Percentiles rank a stretch among this genome's conserved stretches.
Conservation (phyloP, 2,329 filamentous ascomycete species). For the Chaetomium strumarium region DNA sequence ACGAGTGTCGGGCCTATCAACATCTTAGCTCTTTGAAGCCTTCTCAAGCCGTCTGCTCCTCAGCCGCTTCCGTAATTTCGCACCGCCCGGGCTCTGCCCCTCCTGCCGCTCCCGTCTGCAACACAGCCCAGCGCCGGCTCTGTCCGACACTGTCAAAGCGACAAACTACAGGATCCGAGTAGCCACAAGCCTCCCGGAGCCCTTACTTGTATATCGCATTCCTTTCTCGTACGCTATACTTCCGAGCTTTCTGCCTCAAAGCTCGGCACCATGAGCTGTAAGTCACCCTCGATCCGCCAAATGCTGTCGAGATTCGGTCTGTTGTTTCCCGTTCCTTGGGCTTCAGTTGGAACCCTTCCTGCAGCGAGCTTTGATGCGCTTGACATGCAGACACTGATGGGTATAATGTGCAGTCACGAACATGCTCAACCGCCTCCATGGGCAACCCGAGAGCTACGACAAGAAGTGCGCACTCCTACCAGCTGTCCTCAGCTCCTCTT, state of each 20-base stretch:
- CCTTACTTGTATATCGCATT: slow-evolving; percentile 12
- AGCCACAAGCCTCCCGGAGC: background rate
- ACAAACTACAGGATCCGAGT: slow-evolving; percentile 6
- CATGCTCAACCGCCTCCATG: slow-evolving; percentile 93
- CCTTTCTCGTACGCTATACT: background rate
- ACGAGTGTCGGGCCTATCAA: slow-evolving; percentile 4
- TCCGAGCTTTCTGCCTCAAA: slow-evolving; percentile 12
- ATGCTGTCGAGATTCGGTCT: slow-evolving; percentile 22
- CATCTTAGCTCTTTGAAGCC: background rate
- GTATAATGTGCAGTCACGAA: slow-evolving; percentile 51
- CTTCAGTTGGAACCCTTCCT: background rate
- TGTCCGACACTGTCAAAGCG: slow-evolving; percentile 8
- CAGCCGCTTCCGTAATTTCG: slow-evolving; percentile 15
- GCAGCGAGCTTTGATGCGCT: background rate
- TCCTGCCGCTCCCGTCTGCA: slow-evolving; percentile 5
- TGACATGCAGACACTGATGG: slow-evolving; percentile 6
- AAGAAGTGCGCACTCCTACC: slow-evolving; percentile 68
- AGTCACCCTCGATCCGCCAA: slow-evolving; percentile 21
- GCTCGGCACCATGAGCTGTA: slow-evolving; percentile 28
- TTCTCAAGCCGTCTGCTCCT: slow-evolving; percentile 2
- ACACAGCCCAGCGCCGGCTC: slow-evolving; percentile 8
- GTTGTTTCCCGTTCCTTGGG: slow-evolving; percentile 5
- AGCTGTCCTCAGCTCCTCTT: background rate
- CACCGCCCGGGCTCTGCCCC: slow-evolving; percentile 14
- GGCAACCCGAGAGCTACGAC: slow-evolving; percentile 96